Evolutionary conservation across 148 eudicot genomes (phyloP), one percentile per base, ranked within the genome.

Genomic region (Silene conica): DNA sequence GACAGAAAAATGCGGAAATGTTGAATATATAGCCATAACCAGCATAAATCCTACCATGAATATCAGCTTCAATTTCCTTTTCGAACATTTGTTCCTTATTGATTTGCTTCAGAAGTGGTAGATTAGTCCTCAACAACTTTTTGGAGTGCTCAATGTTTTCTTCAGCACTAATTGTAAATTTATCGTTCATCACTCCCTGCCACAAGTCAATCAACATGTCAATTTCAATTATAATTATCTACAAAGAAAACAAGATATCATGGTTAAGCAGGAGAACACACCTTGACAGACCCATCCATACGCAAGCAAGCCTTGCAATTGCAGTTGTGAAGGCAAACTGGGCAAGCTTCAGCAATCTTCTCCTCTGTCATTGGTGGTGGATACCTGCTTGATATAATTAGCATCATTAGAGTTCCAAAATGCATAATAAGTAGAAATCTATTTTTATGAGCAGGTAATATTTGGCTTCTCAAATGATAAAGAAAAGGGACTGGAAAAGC

Each of bases 301-400:
- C 89, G 82, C 73, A 85, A 87, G 74, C 90, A 89, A 62, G 81
- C 78, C 73, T 85, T 87, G 83, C 93, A 89, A 62, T 89, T 89
- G 82, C 93, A 89, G 74, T 85, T 87, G 22, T 81, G 76, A 38
- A 79, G 81, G 74, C 93, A 89, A 73, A 54, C 70, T 4, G 93
- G 93, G 77, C 93, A 89, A 15, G 63, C 50, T 58, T 83, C 71
- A 12, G 87, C 89, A 61, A 87, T 74, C 65, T 77, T 87, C 59
- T 83, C 87, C 78, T 87, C 86, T 8, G 83, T 83, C 57, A 82
- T 74, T 15, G 31, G 57, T n/a, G n/a, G n/a, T 48, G 92, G 92
- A 72, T 89, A 89, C 93, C 90, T 89, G 65, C 21, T 50, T 19
- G 62, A 76, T 12, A 61, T 13, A 59, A 28, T 41, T 16, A 25